These are phyloP conservation scores for Solanum infundibuliforme DNA, from an alignment of 257 asterid species.

Conservation along the genomic window DNA sequence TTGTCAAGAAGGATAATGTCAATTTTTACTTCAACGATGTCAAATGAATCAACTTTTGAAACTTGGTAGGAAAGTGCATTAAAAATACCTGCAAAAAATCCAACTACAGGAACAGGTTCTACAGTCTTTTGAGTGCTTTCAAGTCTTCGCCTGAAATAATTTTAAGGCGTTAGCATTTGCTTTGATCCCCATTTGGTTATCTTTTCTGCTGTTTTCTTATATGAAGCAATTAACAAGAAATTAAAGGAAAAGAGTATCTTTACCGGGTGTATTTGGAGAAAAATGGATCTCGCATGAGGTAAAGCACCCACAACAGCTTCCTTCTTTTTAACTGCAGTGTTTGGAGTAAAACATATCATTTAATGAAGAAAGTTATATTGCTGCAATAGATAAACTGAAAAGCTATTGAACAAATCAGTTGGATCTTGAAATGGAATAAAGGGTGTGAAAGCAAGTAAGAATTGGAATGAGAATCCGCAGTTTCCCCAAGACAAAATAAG, in stretches of 20 bases:
- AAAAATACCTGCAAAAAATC: slow-evolving; percentile 63
- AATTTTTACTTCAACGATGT: neutral
- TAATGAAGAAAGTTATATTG: neutral
- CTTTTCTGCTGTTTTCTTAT: neutral
- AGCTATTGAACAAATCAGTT: neutral
- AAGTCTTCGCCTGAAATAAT: slow-evolving; percentile 59
- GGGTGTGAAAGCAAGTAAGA: neutral
- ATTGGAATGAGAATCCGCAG: neutral
- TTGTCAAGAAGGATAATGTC: neutral
- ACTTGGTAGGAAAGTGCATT: neutral
- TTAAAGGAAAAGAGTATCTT: neutral
- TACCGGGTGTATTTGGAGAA: slow-evolving; percentile 84
- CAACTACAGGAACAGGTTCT: slow-evolving; percentile 76
- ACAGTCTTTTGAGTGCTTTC: slow-evolving; percentile 52
- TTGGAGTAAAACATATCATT: neutral
- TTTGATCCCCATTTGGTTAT: neutral
- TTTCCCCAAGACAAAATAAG: neutral
- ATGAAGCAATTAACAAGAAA: neutral
- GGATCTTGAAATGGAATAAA: neutral
- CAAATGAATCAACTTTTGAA: neutral
- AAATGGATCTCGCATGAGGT: slow-evolving; percentile 97
- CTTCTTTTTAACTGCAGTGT: slow-evolving; percentile 66
- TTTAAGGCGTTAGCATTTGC: slow-evolving; percentile 7
- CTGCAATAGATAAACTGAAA: neutral
- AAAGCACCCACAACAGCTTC: slow-evolving; percentile 82